These are phyloP conservation scores for Albifimbria verrucaria DNA, from an alignment of 2,329 filamentous ascomycete species.

Conservation along the genomic window DNA sequence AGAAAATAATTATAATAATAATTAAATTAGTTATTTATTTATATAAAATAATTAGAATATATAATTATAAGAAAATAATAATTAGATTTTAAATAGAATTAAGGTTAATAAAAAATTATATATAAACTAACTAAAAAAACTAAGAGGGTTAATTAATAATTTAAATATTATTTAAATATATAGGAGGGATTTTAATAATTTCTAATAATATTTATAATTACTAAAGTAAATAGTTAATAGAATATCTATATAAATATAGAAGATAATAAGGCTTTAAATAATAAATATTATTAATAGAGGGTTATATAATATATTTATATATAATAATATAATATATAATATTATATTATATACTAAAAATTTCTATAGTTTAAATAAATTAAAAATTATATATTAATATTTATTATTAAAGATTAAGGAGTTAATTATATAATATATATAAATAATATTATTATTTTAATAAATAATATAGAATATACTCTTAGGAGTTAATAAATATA, in stretches of 20 bases:
- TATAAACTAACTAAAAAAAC: background rate
- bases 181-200: background rate
- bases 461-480: constrained; percentile 1
- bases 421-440: background rate
- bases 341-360: background rate
- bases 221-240: no score
- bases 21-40: background rate
- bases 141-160: background rate
- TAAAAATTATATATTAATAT: constrained; percentile 3
- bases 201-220: no score
- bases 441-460: background rate
- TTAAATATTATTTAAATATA: background rate
- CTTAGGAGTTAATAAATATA: background rate
- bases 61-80: background rate
- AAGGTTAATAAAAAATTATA: background rate
- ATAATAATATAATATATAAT: background rate
- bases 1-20: background rate
- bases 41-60: background rate
- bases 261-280: background rate
- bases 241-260: background rate
- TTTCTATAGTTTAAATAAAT: background rate
- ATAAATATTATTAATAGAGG: background rate
- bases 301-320: background rate
- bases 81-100: background rate
- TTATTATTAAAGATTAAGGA: background rate